Conservation (phyloP, 1,284 basidiomycete genomes). For the Ustilago loliicola region DNA sequence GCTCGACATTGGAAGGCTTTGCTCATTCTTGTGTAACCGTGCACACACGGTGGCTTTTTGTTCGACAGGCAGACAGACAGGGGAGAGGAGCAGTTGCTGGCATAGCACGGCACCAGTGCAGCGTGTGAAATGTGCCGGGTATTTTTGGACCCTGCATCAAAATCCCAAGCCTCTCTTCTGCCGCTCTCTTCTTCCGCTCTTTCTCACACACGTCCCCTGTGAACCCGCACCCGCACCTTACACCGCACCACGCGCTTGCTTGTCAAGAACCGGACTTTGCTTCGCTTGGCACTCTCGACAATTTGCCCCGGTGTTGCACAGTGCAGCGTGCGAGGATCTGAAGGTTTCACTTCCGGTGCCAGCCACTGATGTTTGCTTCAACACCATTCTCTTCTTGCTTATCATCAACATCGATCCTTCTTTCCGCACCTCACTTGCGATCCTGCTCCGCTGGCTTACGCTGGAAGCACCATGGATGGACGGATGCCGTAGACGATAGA, state of each 20-base stretch:
- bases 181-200: background rate
- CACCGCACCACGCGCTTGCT: background rate
- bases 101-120: background rate
- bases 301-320: background rate
- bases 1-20: no score
- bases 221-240: background rate
- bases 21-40: slow-evolving; percentile 1
- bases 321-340: background rate
- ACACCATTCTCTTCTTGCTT: background rate
- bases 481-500: background rate
- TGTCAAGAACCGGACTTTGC: no score
- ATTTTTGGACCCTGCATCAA: slow-evolving; percentile 33
- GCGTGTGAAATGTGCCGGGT: background rate
- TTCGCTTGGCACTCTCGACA: background rate
- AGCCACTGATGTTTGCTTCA: slow-evolving; percentile 10
- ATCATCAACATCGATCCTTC: slow-evolving; percentile 7
- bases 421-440: background rate
- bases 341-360: slow-evolving; percentile 4
- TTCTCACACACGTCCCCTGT: background rate
- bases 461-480: background rate
- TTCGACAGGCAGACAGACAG: background rate
- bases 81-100: background rate
- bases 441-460: background rate
- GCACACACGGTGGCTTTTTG: no score
- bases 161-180: slow-evolving; percentile 21